phyloP scores from a whole-genome alignment of 345 rosid species.

The Aegle marmelos region DNA sequence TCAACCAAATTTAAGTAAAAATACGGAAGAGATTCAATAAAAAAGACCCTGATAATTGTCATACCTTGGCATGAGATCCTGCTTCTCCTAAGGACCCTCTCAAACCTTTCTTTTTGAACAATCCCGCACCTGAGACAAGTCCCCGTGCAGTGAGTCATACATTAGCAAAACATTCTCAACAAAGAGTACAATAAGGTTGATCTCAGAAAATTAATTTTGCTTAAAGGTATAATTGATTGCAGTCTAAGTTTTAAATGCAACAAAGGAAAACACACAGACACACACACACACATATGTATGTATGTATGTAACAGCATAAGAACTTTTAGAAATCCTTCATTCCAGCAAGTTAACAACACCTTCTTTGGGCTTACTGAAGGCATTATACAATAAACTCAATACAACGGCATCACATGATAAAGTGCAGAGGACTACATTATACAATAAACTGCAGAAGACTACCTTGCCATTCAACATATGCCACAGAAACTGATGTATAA shows the following conservation, averaged over 20 bases:
- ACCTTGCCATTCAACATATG: background rate
- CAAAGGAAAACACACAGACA: too few relatives aligned
- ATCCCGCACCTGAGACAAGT: constrained; percentile 64
- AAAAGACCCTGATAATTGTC: background rate
- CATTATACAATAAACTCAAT: background rate
- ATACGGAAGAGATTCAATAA: background rate
- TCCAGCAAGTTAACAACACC: background rate
- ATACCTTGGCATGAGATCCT: constrained; percentile 87
- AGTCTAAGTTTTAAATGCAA: background rate
- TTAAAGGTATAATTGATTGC: background rate
- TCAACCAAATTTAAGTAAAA: background rate
- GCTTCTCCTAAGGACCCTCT: constrained; percentile 82
- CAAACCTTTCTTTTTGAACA: constrained; percentile 75
- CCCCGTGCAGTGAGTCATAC: background rate
- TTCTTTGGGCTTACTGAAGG: background rate
- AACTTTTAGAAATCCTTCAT: background rate
- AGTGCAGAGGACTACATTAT: background rate
- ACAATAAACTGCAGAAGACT: background rate
- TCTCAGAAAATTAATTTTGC: background rate
- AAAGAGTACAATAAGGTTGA: background rate
- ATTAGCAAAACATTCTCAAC: background rate
- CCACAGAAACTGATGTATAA: background rate
- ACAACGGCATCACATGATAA: too few relatives aligned
- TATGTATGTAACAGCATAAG: too few relatives aligned
- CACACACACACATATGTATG: too few relatives aligned